These are phyloP conservation scores for Sporothrix dimorphospora DNA, from an alignment of 2,329 filamentous ascomycete genomes.

Conservation along the genomic window DNA sequence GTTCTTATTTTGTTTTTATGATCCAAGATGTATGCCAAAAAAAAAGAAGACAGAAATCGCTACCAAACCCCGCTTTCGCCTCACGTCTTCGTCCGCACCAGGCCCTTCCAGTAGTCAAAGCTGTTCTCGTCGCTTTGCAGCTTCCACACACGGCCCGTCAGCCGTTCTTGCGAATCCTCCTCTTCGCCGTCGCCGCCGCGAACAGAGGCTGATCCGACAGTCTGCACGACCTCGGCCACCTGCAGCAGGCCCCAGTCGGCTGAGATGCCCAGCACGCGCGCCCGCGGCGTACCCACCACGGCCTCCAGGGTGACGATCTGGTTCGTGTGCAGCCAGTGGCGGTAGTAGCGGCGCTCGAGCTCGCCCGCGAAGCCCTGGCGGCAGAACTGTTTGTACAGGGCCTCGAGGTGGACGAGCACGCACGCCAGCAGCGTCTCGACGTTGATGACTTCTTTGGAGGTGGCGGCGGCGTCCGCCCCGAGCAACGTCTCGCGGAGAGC, in stretches of 20 bases:
- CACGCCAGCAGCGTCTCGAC: constrained; percentile 81
- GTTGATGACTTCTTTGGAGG: constrained; percentile 59
- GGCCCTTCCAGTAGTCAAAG: constrained; percentile 93
- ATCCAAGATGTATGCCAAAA: not conserved
- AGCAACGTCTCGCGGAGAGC: constrained; percentile 40
- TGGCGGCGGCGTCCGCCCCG: not conserved
- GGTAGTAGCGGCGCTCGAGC: constrained; percentile 78
- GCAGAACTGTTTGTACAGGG: constrained; percentile 74
- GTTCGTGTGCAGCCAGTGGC: constrained; percentile 81
- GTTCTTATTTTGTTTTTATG: not conserved
- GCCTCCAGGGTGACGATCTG: constrained; percentile 75
- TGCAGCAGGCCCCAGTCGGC: constrained; percentile 86
- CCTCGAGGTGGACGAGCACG: constrained; percentile 77
- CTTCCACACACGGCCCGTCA: constrained; percentile 77
- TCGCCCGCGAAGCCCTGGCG: constrained; percentile 71
- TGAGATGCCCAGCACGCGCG: constrained; percentile 83
- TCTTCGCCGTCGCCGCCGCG: constrained; percentile 4
- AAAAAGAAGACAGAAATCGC: not conserved
- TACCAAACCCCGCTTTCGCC: too few species aligned
- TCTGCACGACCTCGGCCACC: constrained; percentile 78
- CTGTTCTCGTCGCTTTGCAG: constrained; percentile 97
- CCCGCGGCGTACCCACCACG: constrained; percentile 69
- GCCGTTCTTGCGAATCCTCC: constrained; percentile 52
- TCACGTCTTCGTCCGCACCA: constrained; percentile 78
- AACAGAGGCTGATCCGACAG: constrained; percentile 39